phyloP scores from a whole-genome alignment of 768 basidiomycete genomes.

The Roridomyces roridus region DNA sequence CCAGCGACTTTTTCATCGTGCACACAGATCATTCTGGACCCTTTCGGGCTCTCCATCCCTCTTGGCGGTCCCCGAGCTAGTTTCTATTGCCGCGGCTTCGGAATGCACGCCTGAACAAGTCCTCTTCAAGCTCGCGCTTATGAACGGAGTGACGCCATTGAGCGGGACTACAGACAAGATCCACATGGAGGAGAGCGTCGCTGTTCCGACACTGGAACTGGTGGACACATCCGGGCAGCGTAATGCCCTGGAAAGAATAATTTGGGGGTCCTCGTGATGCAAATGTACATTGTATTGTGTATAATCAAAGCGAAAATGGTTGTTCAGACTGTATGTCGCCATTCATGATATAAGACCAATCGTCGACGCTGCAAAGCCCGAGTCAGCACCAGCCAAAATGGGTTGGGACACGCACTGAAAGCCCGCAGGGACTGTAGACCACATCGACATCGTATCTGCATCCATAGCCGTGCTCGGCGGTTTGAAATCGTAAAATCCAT shows the following conservation, averaged over 20 bases:
- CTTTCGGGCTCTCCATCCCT: conserved; percentile 77
- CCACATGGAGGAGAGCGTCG: conserved; percentile 74
- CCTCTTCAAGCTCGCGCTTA: conserved; percentile 72
- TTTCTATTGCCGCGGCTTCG: conserved; percentile 49
- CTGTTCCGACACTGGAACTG: conserved; percentile 29
- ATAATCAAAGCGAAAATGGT: too few species aligned
- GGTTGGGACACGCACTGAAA: conserved; percentile 5
- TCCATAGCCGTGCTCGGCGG: not conserved
- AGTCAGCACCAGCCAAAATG: not conserved
- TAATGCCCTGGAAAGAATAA: conserved; percentile 1
- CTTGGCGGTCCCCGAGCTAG: conserved; percentile 53
- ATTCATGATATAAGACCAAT: conserved; percentile 18
- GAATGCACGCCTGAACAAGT: conserved; percentile 68
- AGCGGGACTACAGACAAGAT: conserved; percentile 73
- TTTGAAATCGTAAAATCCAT: not conserved
- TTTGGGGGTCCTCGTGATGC: conserved; percentile 15
- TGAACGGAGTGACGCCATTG: conserved; percentile 70
- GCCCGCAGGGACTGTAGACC: conserved; percentile 2
- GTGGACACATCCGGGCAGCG: conserved; percentile 6
- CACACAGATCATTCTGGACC: conserved; percentile 88
- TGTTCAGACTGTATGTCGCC: not conserved
- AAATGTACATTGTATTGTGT: too few species aligned
- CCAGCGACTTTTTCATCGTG: not conserved
- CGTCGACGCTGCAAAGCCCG: conserved; percentile 8
- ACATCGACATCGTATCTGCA: conserved; percentile 1